These are phyloP conservation scores for Saksenaea oblongispora DNA, from an alignment of 371 early-diverging fungal genomes.

Conservation along the genomic window DNA sequence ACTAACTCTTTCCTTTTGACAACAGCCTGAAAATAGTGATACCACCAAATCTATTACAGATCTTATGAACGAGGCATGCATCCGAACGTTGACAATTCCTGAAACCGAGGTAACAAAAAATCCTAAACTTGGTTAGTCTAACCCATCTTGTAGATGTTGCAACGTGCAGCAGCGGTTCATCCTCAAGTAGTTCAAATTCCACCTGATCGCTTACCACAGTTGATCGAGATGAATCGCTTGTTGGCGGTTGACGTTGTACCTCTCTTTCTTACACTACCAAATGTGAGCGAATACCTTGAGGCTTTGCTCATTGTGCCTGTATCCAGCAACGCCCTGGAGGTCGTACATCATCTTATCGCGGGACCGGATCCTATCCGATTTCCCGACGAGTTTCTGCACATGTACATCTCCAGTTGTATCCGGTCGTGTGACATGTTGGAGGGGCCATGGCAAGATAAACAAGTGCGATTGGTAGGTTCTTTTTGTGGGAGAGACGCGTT, in stretches of 20 bases:
- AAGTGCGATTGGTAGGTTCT: slow-evolving; percentile 64
- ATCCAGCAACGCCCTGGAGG: slow-evolving; percentile 56
- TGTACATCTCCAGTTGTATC: slow-evolving; percentile 67
- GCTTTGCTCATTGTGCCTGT: slow-evolving; percentile 29
- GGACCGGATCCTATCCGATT: slow-evolving; percentile 26
- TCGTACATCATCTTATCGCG: slow-evolving; percentile 60
- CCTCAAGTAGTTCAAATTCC: slow-evolving; percentile 16
- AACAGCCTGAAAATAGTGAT: not conserved
- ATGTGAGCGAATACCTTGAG: slow-evolving; percentile 26
- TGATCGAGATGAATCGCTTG: slow-evolving; percentile 42
- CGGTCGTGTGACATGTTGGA: slow-evolving; percentile 63
- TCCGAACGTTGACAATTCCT: slow-evolving; percentile 36
- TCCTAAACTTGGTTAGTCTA: not conserved
- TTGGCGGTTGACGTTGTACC: slow-evolving; percentile 34
- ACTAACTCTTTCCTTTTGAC: not conserved
- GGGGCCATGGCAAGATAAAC: slow-evolving; percentile 57
- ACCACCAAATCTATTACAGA: not conserved
- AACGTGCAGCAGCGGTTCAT: not conserved
- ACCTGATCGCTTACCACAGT: slow-evolving; percentile 22
- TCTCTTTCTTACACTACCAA: slow-evolving; percentile 15
- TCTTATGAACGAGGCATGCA: slow-evolving; percentile 22
- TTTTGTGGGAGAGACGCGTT: not conserved
- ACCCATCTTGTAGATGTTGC: not conserved
- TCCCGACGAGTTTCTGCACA: slow-evolving; percentile 59
- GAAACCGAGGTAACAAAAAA: slow-evolving; percentile 36